phyloP scores from a whole-genome alignment of 768 basidiomycete genomes.

The Gautieria morchelliformis region DNA sequence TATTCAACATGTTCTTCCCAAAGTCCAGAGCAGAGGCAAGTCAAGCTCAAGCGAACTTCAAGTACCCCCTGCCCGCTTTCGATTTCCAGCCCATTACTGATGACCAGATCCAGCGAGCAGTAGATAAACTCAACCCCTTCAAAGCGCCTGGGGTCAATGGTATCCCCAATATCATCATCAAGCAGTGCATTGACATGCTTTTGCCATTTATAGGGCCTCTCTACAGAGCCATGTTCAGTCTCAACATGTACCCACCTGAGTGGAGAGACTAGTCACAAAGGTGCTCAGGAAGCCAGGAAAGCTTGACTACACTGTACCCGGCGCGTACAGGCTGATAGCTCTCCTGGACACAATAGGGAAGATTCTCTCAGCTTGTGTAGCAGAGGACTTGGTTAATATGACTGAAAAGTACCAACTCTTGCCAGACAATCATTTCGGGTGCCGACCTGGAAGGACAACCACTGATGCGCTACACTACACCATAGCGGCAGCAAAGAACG shows the following conservation, averaged over 20 bases:
- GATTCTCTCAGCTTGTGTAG: too few species aligned
- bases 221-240: not conserved
- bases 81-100: conserved; percentile 6
- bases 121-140: conserved; percentile 18
- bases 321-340: conserved; percentile 35
- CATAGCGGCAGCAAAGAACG: too few species aligned
- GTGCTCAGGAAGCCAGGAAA: too few species aligned
- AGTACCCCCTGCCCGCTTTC: conserved; percentile 12
- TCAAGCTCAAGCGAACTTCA: not conserved
- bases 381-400: conserved; percentile 1
- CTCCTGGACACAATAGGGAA: too few species aligned
- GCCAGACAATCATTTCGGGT: too few species aligned
- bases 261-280: not conserved
- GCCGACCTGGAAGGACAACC: too few species aligned
- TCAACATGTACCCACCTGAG: not conserved
- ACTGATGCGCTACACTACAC: too few species aligned
- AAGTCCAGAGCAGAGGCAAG: too few species aligned
- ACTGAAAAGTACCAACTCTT: too few species aligned
- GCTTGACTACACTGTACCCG: conserved; percentile 16
- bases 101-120: conserved; percentile 6
- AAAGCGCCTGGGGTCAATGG: conserved; percentile 10
- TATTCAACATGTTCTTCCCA: too few species aligned
- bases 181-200: not conserved
- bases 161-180: not conserved
- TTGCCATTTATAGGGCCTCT: not conserved